Conservation (phyloP, 2,329 filamentous ascomycete species). For the Aureobasidium sp. region DNA sequence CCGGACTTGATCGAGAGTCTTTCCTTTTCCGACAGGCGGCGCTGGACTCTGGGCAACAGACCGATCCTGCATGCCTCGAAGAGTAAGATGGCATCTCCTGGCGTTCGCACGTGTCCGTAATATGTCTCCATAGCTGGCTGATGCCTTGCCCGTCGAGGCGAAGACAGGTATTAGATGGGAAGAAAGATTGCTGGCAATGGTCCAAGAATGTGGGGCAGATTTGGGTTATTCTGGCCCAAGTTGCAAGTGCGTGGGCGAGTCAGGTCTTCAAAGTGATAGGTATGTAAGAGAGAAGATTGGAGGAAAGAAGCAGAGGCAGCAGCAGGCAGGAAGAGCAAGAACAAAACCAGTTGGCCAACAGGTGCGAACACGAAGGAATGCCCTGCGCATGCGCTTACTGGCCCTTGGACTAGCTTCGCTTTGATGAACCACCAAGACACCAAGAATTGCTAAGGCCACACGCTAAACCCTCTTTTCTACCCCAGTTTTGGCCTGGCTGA, state of each 20-base stretch:
- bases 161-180: background rate
- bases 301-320: background rate
- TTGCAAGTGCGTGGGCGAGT: background rate
- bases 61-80: slow-evolving; percentile 94
- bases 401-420: background rate
- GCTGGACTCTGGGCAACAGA: slow-evolving; percentile 82
- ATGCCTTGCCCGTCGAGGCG: background rate
- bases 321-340: background rate
- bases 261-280: background rate
- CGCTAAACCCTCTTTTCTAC: background rate
- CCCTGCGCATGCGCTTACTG: slow-evolving; percentile 9
- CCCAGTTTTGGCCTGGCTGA: background rate
- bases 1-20: slow-evolving; percentile 91
- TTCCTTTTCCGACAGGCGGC: slow-evolving; percentile 92
- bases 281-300: background rate
- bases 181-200: background rate
- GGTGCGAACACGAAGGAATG: slow-evolving; percentile 5
- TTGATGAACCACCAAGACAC: slow-evolving; percentile 3
- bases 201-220: background rate
- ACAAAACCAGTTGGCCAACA: slow-evolving; percentile 1
- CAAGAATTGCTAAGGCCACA: slow-evolving; percentile 6
- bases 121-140: slow-evolving; percentile 80
- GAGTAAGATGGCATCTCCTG: slow-evolving; percentile 93
- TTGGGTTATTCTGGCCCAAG: background rate
- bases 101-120: slow-evolving; percentile 89